phyloP scores from a whole-genome alignment of 2,329 filamentous ascomycete genomes.

The Cucurbitaria berberidis region DNA sequence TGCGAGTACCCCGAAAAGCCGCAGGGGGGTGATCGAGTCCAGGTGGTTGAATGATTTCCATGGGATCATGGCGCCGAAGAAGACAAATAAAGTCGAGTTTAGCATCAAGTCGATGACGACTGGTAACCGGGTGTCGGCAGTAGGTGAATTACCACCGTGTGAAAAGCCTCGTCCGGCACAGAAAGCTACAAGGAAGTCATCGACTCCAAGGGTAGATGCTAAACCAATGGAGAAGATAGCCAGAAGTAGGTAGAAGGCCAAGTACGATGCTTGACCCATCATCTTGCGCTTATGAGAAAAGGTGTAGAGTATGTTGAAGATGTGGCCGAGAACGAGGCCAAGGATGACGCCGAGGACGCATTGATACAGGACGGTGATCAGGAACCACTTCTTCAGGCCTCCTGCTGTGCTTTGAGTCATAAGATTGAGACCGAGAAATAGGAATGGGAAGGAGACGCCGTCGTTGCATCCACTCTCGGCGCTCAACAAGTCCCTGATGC shows the following conservation, averaged over 20 bases:
- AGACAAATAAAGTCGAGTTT: constrained; percentile 63
- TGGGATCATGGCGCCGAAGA: constrained; percentile 62
- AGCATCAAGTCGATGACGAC: constrained; percentile 62
- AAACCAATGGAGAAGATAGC: constrained; percentile 60
- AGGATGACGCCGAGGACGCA: constrained; percentile 57
- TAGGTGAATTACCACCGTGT: constrained; percentile 60
- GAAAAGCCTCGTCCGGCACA: constrained; percentile 62
- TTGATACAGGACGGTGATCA: constrained; percentile 63
- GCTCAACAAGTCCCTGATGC: constrained; percentile 58
- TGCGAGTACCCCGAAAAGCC: constrained; percentile 54
- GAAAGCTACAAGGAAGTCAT: constrained; percentile 64
- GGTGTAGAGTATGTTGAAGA: constrained; percentile 56
- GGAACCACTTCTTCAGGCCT: constrained; percentile 59
- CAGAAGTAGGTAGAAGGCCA: constrained; percentile 63
- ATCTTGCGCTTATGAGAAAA: constrained; percentile 55
- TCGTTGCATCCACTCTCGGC: constrained; percentile 65
- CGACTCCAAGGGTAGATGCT: constrained; percentile 58
- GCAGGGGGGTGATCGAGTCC: constrained; percentile 49
- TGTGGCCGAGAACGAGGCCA: constrained; percentile 56
- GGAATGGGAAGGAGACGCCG: constrained; percentile 62
- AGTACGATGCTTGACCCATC: constrained; percentile 58
- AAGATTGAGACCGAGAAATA: constrained; percentile 59
- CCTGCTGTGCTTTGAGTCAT: constrained; percentile 49
- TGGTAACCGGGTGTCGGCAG: constrained; percentile 54
- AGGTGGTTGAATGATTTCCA: constrained; percentile 53